A percentile compares a stretch with the other conserved stretches of the same genome.
These are phyloP conservation scores for Penicillium odoratum DNA, from an alignment of 495 filamentous ascomycete genomes.

Conservation along the genomic window DNA sequence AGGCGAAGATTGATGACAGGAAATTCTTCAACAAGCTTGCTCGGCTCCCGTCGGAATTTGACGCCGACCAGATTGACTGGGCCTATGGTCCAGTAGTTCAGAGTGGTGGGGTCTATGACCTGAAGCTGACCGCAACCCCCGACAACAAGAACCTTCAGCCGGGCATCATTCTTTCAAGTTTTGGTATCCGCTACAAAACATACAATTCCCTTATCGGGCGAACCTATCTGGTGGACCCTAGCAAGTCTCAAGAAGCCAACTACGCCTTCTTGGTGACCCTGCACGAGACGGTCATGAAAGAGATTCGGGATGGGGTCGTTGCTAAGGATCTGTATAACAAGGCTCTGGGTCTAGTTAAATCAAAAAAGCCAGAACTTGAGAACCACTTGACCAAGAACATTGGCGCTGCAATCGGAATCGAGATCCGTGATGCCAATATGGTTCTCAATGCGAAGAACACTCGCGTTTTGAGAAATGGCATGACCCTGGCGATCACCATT, in stretches of 20 bases:
- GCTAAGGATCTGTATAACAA: conserved; percentile 93
- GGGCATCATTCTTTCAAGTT: conserved; percentile 86
- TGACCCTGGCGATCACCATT: conserved; percentile 88
- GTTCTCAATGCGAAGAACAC: conserved; percentile 82
- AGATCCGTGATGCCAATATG: conserved; percentile 79
- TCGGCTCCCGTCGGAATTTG: conserved; percentile 83
- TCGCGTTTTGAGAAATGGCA: conserved; percentile 84
- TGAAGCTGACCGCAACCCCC: conserved; percentile 71
- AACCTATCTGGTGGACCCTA: conserved; percentile 95
- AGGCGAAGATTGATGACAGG: conserved; percentile 83
- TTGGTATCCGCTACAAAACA: conserved; percentile 91
- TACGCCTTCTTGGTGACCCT: conserved; percentile 89
- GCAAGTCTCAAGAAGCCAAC: conserved; percentile 87
- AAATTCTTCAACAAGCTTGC: conserved; percentile 88
- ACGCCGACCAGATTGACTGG: conserved; percentile 92
- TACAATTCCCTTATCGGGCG: conserved; percentile 88
- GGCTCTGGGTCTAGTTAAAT: conserved; percentile 70
- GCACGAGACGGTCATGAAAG: conserved; percentile 83
- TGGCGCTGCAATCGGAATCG: conserved; percentile 88
- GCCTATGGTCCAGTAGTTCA: conserved; percentile 87
- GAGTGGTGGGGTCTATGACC: conserved; percentile 92
- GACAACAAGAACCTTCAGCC: conserved; percentile 86
- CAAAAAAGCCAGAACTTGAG: conserved; percentile 92
- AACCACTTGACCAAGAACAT: conserved; percentile 89
- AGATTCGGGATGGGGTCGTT: conserved; percentile 81